phyloP scores from a whole-genome alignment of 495 filamentous ascomycete genomes.

The Lichina pygmaea region DNA sequence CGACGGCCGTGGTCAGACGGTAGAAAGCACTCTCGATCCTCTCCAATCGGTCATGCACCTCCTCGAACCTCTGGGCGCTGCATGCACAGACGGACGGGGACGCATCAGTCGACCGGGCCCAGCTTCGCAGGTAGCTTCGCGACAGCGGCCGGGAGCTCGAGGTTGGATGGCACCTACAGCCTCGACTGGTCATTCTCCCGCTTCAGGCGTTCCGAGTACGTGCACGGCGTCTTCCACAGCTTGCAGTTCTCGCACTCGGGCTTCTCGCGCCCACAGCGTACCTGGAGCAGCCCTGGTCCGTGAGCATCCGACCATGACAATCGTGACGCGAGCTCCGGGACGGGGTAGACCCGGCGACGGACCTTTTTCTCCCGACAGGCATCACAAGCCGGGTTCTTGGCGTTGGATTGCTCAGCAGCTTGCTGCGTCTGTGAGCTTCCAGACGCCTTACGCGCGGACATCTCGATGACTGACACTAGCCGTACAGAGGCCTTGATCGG shows the following conservation, averaged over 20 bases:
- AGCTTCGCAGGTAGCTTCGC: not conserved
- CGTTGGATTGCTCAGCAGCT: not conserved
- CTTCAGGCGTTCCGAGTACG: not conserved
- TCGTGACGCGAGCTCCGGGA: not conserved
- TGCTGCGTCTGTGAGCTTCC: too few relatives aligned
- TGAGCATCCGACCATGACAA: not conserved
- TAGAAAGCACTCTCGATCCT: not conserved
- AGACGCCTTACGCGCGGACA: too few relatives aligned
- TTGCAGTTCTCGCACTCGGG: not conserved
- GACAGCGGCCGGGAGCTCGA: not conserved
- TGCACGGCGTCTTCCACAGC: not conserved
- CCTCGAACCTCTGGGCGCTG: not conserved
- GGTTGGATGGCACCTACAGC: not conserved
- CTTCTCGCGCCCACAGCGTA: not conserved
- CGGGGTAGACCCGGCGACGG: not conserved
- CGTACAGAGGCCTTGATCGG: too few relatives aligned
- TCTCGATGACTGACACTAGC: too few relatives aligned
- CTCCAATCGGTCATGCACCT: not conserved
- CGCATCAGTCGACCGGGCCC: not conserved
- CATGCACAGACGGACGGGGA: not conserved
- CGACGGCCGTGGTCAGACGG: not conserved
- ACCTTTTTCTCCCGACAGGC: not conserved
- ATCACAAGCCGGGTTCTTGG: not conserved
- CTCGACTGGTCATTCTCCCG: not conserved
- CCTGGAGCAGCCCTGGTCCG: not conserved